Evolutionary conservation across 352 stramenopile species (phyloP), one percentile per base, ranked within the genome.

Genomic region (Thalassiosira hispida): DNA sequence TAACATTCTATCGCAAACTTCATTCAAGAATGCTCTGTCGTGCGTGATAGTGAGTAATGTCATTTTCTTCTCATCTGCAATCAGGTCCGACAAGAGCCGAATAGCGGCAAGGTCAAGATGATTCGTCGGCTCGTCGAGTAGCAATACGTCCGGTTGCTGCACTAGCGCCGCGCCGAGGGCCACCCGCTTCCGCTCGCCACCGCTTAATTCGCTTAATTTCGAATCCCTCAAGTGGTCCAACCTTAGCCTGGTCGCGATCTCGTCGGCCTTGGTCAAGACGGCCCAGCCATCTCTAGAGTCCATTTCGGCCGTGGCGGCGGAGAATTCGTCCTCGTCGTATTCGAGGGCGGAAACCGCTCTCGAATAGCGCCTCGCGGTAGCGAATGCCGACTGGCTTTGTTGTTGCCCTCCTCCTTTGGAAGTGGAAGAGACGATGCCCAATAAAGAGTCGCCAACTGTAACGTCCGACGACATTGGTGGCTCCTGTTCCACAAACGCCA

Each of bases 11-110:
- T 96, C 91, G 6, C 96, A 96, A 3, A 99, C 97, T 77, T 98
- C 98, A 77, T 99, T 97, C 25, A 99, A 74, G 79, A 99, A 99
- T 86, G 99, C 98, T 20, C 97, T 92, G 83, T 99, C 97, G 90
- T 99, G 97, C 23, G 97, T 99, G 77, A 99, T 98, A 29, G 95
- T 98, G 20, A 99, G 92, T 63, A 99, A 96, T 0, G 97, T 99
- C 66, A 97, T 96, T 51, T 94, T 94, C 85, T 98, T 99, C 57
- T 95, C 90, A 65, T 95, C 94, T 66, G 99, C 89, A 80, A 98
- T 99, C 60, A 86, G 83, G 83, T 99, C 97, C 3, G 31, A 38
- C 23, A 99, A 91, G 97, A 97, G 99, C 29, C 89, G 86, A 75
- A 99, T 97, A 16, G 91, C 97, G 84, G 98, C 96, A 12, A 96